phyloP scores from a whole-genome alignment of 306 rosid genomes.

The Pterocarpus macrocarpus region DNA sequence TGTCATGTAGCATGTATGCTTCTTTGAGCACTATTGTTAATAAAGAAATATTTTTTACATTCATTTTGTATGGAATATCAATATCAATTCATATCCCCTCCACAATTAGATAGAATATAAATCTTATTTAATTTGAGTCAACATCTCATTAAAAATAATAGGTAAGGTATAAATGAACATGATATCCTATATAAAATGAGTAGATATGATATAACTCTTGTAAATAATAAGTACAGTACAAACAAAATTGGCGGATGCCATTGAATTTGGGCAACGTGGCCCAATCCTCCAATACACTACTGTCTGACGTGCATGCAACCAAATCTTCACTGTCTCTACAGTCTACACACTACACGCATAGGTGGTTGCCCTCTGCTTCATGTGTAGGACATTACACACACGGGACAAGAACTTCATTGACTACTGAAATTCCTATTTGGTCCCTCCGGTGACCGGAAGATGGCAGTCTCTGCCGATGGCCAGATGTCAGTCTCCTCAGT shows the following conservation, averaged over 20 bases:
- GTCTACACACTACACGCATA: slow-evolving; percentile 9
- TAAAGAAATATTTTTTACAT: no score
- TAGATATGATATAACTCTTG: no score
- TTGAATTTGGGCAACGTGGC: slow-evolving; percentile 43
- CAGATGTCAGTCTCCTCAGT: slow-evolving; percentile 51
- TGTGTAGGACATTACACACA: slow-evolving; percentile 26
- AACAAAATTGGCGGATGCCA: slow-evolving; percentile 51
- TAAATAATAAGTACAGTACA: background rate
- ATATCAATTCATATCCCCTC: no score
- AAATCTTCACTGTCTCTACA: background rate
- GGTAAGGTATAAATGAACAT: no score
- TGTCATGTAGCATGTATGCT: slow-evolving; percentile 27
- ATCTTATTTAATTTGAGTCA: no score
- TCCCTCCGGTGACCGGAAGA: slow-evolving; percentile 40
- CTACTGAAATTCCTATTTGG: slow-evolving; percentile 31
- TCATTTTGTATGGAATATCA: no score
- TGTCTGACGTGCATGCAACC: slow-evolving; percentile 31
- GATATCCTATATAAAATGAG: no score
- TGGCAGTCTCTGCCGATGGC: slow-evolving; percentile 50
- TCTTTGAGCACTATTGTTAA: background rate
- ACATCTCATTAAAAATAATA: no score
- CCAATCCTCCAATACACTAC: slow-evolving; percentile 20
- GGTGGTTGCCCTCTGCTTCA: slow-evolving; percentile 26
- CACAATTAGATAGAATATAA: no score
- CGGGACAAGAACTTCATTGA: slow-evolving; percentile 22